Evolutionary conservation across 106 monocot species (phyloP).

Genomic region (Apostasia shenzhenica): DNA sequence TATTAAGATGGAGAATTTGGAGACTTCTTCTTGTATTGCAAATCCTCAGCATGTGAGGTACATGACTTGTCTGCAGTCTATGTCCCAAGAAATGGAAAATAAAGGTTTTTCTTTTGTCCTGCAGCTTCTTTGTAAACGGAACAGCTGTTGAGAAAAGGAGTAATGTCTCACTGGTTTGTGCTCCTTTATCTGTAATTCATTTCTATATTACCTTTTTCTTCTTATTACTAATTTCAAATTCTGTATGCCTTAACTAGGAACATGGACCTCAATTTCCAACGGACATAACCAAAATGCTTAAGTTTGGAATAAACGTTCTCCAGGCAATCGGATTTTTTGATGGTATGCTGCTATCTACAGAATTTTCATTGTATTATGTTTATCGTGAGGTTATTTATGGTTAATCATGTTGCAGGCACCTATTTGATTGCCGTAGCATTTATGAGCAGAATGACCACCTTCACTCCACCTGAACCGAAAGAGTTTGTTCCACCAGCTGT

Average conservation of each 20-base stretch:
- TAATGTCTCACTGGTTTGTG: conserved; percentile 39
- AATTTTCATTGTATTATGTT: neutral
- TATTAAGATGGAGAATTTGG: conserved; percentile 34
- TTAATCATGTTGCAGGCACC: conserved; percentile 32
- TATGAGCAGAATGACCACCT: conserved; percentile 15
- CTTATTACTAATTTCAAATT: neutral
- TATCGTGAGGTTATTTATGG: neutral
- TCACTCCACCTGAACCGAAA: conserved; percentile 27
- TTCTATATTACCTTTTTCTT: neutral
- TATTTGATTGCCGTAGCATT: conserved; percentile 65
- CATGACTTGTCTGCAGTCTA: neutral
- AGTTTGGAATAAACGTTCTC: conserved; percentile 83
- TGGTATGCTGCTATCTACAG: conserved; percentile 31
- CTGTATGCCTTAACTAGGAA: conserved; percentile 38
- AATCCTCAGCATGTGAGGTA: conserved; percentile 47
- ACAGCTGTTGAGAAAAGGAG: conserved; percentile 79
- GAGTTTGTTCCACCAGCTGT: conserved; percentile 51
- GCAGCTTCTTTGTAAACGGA: conserved; percentile 78
- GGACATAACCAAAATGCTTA: conserved; percentile 90
- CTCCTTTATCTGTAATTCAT: neutral
- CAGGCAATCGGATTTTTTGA: conserved; percentile 75
- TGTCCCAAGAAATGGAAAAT: neutral
- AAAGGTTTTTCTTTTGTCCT: neutral
- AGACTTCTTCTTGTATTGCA: conserved; percentile 45
- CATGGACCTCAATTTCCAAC: conserved; percentile 83